phyloP scores from a whole-genome alignment of 768 basidiomycete genomes.

The Xerocomellus amylosporus region DNA sequence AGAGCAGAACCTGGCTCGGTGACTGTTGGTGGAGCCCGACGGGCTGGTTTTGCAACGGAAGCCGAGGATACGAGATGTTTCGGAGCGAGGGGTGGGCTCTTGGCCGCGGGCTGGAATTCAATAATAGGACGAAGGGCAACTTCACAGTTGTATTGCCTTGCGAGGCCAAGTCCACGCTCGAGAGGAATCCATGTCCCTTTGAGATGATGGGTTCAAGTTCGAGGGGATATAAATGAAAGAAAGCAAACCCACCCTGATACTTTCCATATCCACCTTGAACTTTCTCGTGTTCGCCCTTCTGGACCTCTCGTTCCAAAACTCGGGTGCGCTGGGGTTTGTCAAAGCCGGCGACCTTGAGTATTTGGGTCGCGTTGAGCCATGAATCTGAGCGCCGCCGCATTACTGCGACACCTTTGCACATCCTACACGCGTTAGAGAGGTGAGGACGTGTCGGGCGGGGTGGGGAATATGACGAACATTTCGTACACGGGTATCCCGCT shows the following conservation, averaged over 20 bases:
- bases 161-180: slow-evolving; percentile 80
- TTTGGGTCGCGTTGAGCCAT: slow-evolving; percentile 99
- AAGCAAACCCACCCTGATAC: slow-evolving; percentile 80
- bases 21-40: slow-evolving; percentile 20
- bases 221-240: neutral
- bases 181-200: slow-evolving; percentile 98
- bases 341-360: slow-evolving; percentile 98
- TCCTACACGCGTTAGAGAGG: slow-evolving; percentile 56
- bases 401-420: slow-evolving; percentile 93
- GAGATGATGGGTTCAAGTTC: neutral
- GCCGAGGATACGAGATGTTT: slow-evolving; percentile 84
- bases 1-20: slow-evolving; percentile 16
- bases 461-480: slow-evolving; percentile 59
- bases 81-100: slow-evolving; percentile 92
- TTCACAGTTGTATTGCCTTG: slow-evolving; percentile 93
- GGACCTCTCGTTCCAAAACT: slow-evolving; percentile 95
- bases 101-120: slow-evolving; percentile 85
- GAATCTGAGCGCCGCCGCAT: slow-evolving; percentile 96
- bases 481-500: slow-evolving; percentile 92
- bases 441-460: slow-evolving; percentile 35
- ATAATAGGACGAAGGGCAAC: slow-evolving; percentile 84
- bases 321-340: slow-evolving; percentile 98
- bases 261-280: slow-evolving; percentile 99
- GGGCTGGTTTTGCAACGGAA: slow-evolving; percentile 38
- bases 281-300: slow-evolving; percentile 98